Conservation (phyloP, 805 yeast genomes). For the Yamadazyma tumulicola region DNA sequence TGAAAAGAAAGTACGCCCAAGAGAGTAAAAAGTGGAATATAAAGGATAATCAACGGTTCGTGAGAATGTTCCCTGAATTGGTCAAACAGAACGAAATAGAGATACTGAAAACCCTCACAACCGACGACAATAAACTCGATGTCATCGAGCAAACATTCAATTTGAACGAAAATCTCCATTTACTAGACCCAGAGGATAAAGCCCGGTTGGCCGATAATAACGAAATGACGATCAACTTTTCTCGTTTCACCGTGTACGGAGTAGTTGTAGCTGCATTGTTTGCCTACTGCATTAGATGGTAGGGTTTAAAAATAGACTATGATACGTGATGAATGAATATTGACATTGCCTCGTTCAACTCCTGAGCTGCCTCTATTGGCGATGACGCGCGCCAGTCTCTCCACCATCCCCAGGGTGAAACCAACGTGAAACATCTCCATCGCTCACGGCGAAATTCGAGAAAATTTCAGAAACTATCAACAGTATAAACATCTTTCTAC, state of each 20-base stretch:
- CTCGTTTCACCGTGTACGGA: slow-evolving; percentile 20
- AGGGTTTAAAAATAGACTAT: neutral
- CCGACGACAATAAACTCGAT: slow-evolving; percentile 10
- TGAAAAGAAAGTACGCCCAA: slow-evolving; percentile 54
- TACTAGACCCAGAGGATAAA: slow-evolving; percentile 66
- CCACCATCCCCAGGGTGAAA: too few relatives aligned
- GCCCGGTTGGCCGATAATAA: slow-evolving; percentile 35
- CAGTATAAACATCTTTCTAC: too few relatives aligned
- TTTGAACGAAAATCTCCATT: slow-evolving; percentile 31
- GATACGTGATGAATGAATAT: too few relatives aligned
- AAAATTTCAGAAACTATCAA: too few relatives aligned
- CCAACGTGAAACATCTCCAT: too few relatives aligned
- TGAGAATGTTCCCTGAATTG: slow-evolving; percentile 66
- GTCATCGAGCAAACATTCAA: slow-evolving; percentile 16
- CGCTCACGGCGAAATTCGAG: too few relatives aligned
- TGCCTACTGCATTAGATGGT: slow-evolving; percentile 1
- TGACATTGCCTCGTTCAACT: too few relatives aligned
- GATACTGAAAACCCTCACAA: slow-evolving; percentile 15
- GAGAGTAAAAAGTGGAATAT: slow-evolving; percentile 61
- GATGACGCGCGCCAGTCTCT: too few relatives aligned
- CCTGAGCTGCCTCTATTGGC: too few relatives aligned
- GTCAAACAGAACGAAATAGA: slow-evolving; percentile 41
- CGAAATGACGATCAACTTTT: slow-evolving; percentile 10
- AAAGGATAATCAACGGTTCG: slow-evolving; percentile 54
- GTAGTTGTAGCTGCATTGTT: slow-evolving; percentile 30